A percentile compares a stretch with the other conserved stretches of the same genome.
These are phyloP conservation scores for Sordariomycetes sp. DNA, from an alignment of 2,329 filamentous ascomycete species.

Conservation along the genomic window DNA sequence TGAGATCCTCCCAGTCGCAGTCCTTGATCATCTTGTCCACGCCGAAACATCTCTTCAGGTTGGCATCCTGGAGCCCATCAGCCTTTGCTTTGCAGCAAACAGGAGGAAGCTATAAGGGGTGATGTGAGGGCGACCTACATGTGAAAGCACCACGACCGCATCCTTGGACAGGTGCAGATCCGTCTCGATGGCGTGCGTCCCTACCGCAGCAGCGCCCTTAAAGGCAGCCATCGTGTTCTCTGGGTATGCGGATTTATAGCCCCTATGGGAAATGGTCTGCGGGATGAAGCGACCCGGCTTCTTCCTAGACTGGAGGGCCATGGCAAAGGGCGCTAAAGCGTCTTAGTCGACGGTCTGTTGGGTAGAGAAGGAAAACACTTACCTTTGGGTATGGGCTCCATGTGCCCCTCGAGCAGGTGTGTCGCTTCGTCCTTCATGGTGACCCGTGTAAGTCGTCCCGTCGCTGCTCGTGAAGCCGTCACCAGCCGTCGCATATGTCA, in stretches of 20 bases:
- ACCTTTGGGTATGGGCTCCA: constrained; percentile 1
- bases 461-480: no score
- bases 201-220: constrained; percentile 59
- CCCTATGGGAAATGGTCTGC: constrained; percentile 69
- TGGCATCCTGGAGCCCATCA: constrained; percentile 48
- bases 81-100: neutral
- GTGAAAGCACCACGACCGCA: constrained; percentile 75
- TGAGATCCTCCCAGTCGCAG: constrained; percentile 67
- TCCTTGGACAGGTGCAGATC: constrained; percentile 80
- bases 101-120: neutral
- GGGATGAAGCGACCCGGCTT: constrained; percentile 34
- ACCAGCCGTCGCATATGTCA: no score
- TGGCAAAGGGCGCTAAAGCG: constrained; percentile 21
- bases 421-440: neutral
- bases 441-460: no score
- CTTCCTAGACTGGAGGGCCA: constrained; percentile 17
- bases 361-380: neutral
- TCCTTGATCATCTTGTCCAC: constrained; percentile 63
- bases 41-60: constrained; percentile 75
- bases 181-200: constrained; percentile 77
- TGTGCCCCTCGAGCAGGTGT: neutral
- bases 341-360: neutral
- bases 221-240: constrained; percentile 86
- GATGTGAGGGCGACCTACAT: constrained; percentile 41
- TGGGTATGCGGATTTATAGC: constrained; percentile 67